A percentile compares a stretch with the other conserved stretches of the same genome.
Evolutionary conservation across 2,329 filamentous ascomycete species (phyloP).

Genomic region (Onygenales sp.): DNA sequence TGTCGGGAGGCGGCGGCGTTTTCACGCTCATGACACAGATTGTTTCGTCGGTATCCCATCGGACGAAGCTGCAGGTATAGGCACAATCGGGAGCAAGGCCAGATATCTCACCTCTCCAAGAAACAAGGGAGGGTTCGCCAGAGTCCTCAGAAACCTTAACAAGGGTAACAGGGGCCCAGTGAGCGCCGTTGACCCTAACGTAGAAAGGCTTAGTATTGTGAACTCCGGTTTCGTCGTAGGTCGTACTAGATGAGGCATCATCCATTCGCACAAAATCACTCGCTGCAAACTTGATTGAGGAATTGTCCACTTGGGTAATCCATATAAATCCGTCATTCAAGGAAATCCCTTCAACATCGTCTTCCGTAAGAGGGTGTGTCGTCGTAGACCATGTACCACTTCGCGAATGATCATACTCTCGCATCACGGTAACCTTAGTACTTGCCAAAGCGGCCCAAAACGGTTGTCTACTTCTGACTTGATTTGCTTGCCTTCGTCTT

Average conservation of each 20-base stretch:
- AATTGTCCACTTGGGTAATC: conserved; percentile 38
- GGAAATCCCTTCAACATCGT: conserved; percentile 32
- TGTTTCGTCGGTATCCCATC: conserved; percentile 46
- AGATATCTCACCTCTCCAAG: conserved; percentile 54
- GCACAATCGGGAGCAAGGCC: conserved; percentile 55
- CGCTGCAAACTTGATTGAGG: conserved; percentile 38
- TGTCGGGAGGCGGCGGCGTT: conserved; percentile 49
- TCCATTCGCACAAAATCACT: conserved; percentile 27
- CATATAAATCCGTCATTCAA: conserved; percentile 36
- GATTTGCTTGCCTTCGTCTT: conserved; percentile 81
- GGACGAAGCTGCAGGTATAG: conserved; percentile 54
- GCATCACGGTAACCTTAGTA: conserved; percentile 92
- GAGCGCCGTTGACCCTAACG: conserved; percentile 55
- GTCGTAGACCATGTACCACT: conserved; percentile 17
- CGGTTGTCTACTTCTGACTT: conserved; percentile 81
- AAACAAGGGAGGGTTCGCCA: conserved; percentile 34
- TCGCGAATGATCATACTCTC: conserved; percentile 75
- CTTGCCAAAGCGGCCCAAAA: conserved; percentile 91
- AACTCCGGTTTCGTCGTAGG: conserved; percentile 1
- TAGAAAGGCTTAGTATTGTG: conserved; percentile 47
- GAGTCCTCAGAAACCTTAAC: conserved; percentile 35
- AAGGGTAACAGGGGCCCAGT: conserved; percentile 55
- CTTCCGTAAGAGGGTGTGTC: conserved; percentile 29
- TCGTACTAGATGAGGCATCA: conserved; percentile 15
- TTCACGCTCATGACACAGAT: conserved; percentile 54